These are phyloP conservation scores for Cyclocybe cylindracea DNA, from an alignment of 768 basidiomycete species.

Conservation along the genomic window DNA sequence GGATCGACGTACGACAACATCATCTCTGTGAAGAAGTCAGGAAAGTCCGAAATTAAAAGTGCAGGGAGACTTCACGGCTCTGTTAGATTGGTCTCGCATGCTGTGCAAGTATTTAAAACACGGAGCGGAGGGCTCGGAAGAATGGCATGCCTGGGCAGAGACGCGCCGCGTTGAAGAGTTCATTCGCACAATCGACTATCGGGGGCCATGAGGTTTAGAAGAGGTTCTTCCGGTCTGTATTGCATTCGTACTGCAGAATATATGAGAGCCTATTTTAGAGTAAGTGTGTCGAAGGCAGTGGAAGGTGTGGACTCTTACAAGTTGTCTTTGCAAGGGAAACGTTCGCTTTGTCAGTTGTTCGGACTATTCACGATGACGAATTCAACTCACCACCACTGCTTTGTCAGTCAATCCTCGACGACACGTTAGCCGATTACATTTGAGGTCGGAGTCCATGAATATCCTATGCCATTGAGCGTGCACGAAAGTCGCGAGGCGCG, in stretches of 20 bases:
- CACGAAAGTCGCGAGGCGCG: background rate
- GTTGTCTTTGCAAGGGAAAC: conserved; percentile 23
- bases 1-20: conserved; percentile 56
- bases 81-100: conserved; percentile 77
- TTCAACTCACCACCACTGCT: conserved; percentile 75
- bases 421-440: conserved; percentile 80
- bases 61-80: conserved; percentile 60
- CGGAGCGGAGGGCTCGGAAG: background rate
- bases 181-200: conserved; percentile 82
- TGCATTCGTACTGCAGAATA: conserved; percentile 69
- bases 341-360: background rate
- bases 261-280: conserved; percentile 69
- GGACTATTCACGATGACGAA: background rate
- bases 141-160: conserved; percentile 67
- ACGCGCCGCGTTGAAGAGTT: conserved; percentile 74
- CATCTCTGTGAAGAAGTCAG: conserved; percentile 42
- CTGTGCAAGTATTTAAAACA: conserved; percentile 31
- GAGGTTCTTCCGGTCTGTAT: conserved; percentile 4
- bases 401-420: conserved; percentile 69
- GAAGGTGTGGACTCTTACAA: conserved; percentile 16
- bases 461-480: too few species aligned
- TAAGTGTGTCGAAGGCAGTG: background rate
- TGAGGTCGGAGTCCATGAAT: conserved; percentile 73
- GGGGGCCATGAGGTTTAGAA: background rate
- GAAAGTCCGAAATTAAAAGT: background rate